A percentile compares a stretch with the other conserved stretches of the same genome.
These are phyloP conservation scores for Penicillium italicum DNA, from an alignment of 2,329 filamentous ascomycete genomes.

Conservation along the genomic window DNA sequence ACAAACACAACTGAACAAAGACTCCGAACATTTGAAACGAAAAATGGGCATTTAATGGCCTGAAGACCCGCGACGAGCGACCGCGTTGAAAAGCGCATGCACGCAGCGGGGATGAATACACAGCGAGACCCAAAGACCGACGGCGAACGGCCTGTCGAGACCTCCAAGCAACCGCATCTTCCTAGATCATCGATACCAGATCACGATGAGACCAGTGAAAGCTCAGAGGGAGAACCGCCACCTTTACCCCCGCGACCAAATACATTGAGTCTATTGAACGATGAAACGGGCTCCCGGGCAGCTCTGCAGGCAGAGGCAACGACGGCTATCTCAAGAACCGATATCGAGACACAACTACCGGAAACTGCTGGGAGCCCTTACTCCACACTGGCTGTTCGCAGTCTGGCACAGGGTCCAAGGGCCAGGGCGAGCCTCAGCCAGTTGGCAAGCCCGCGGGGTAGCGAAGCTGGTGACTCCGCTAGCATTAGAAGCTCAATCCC, in stretches of 20 bases:
- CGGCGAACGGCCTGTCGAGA: constrained; percentile 11
- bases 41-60: constrained; percentile 14
- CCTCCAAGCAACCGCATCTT: constrained; percentile 8
- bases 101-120: constrained; percentile 23
- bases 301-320: constrained; percentile 64
- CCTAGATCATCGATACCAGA: constrained; percentile 17
- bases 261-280: constrained; percentile 36
- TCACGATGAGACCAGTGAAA: constrained; percentile 20
- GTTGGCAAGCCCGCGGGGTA: constrained; percentile 47
- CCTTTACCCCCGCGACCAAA: constrained; percentile 48
- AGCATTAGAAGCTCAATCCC: constrained; percentile 51
- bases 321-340: constrained; percentile 77
- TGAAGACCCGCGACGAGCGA: constrained; percentile 17
- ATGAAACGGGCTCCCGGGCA: constrained; percentile 33
- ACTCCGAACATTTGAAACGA: background rate
- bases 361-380: constrained; percentile 66
- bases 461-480: constrained; percentile 49
- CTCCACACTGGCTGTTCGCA: constrained; percentile 47
- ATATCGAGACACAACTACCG: constrained; percentile 72
- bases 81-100: constrained; percentile 23
- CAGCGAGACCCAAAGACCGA: constrained; percentile 13
- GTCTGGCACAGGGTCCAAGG: constrained; percentile 29
- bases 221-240: constrained; percentile 39
- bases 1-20: background rate
- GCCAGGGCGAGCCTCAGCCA: constrained; percentile 40